These are phyloP conservation scores for Gastrolobium villosum DNA, from an alignment of 306 rosid species.

Conservation along the genomic window DNA sequence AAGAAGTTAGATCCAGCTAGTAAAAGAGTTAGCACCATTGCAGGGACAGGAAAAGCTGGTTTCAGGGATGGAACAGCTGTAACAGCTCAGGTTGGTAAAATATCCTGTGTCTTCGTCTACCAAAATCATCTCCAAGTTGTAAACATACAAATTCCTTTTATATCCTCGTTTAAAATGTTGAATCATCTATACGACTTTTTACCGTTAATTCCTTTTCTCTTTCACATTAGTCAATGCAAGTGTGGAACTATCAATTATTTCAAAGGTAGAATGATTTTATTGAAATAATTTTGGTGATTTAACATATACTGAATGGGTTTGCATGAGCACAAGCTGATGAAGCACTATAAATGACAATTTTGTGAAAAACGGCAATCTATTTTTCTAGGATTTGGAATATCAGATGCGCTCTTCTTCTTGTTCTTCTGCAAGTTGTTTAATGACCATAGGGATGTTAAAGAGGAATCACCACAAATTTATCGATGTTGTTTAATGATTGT, in stretches of 20 bases:
- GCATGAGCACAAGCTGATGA: conserved; percentile 3
- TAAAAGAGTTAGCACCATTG: conserved; percentile 82
- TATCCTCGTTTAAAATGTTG: conserved; percentile 24
- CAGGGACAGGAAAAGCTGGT: conserved; percentile 93
- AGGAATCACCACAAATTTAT: not conserved
- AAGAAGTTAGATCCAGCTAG: conserved; percentile 84
- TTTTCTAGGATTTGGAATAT: conserved; percentile 34
- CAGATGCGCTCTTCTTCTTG: conserved; percentile 12
- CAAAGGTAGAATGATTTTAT: conserved; percentile 20
- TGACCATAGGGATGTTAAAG: conserved; percentile 36
- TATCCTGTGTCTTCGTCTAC: conserved; percentile 30
- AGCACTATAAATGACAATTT: conserved; percentile 23
- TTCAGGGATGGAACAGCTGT: conserved; percentile 79
- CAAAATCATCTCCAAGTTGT: conserved; percentile 18
- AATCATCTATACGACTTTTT: not conserved
- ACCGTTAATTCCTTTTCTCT: conserved; percentile 18
- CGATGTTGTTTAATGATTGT: conserved; percentile 5
- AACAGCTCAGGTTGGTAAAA: conserved; percentile 74
- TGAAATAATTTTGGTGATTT: conserved; percentile 26
- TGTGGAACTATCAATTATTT: conserved; percentile 28
- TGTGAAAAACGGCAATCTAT: not conserved
- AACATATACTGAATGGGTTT: conserved; percentile 11
- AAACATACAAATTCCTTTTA: conserved; percentile 30
- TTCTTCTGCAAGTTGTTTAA: conserved; percentile 31
- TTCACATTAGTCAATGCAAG: not conserved